These are phyloP conservation scores for Lactarius trivialis DNA, from an alignment of 768 basidiomycete species.

Conservation along the genomic window DNA sequence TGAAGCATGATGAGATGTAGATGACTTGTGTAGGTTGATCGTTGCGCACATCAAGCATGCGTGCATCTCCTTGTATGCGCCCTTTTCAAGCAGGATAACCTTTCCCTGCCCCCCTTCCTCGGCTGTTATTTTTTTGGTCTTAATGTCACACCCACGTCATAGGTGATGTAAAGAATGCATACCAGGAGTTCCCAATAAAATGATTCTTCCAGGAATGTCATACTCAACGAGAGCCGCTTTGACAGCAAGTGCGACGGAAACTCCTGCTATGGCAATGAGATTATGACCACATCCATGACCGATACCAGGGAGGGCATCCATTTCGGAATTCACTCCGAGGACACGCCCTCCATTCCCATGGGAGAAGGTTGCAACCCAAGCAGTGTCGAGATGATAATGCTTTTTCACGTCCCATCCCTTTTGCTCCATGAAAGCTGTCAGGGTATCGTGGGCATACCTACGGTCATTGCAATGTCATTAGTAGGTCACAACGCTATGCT, in stretches of 20 bases:
- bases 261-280: constrained; percentile 69
- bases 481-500: neutral
- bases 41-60: constrained; percentile 59
- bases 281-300: constrained; percentile 80
- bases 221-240: constrained; percentile 55
- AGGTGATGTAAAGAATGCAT: constrained; percentile 6
- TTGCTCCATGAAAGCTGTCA: constrained; percentile 59
- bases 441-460: constrained; percentile 65
- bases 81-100: constrained; percentile 56
- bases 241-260: constrained; percentile 65
- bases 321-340: constrained; percentile 78
- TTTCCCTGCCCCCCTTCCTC: constrained; percentile 80
- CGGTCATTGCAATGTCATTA: neutral
- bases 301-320: constrained; percentile 35
- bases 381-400: constrained; percentile 61
- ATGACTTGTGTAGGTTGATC: neutral
- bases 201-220: constrained; percentile 59
- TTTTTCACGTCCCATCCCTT: constrained; percentile 59
- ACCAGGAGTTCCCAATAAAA: constrained; percentile 78
- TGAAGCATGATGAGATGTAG: neutral
- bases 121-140: constrained; percentile 39
- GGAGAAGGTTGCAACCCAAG: constrained; percentile 65
- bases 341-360: constrained; percentile 61
- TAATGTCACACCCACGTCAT: neutral
- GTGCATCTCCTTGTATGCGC: constrained; percentile 71